Evolutionary conservation across 495 filamentous ascomycete genomes (phyloP).

Genomic region (Talaromyces ruber): DNA sequence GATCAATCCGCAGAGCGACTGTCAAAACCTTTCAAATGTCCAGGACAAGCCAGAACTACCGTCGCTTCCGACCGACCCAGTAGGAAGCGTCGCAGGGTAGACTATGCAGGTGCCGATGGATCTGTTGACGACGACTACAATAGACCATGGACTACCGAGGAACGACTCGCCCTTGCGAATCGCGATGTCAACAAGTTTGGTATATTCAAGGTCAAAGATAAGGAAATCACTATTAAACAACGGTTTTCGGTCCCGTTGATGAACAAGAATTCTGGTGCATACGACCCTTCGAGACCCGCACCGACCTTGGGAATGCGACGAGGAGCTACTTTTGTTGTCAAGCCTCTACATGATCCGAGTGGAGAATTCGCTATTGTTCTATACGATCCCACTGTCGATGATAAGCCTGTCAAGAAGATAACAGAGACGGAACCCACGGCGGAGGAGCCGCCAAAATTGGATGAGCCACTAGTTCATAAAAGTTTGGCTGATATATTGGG

Average conservation of each 20-base stretch:
- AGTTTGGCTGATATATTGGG: slow-evolving; percentile 94
- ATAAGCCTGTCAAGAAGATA: slow-evolving; percentile 44
- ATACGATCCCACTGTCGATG: slow-evolving; percentile 91
- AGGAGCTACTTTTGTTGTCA: slow-evolving; percentile 79
- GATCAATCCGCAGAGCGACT: slow-evolving; percentile 60
- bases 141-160: slow-evolving; percentile 82
- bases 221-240: slow-evolving; percentile 67
- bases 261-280: slow-evolving; percentile 64
- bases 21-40: slow-evolving; percentile 86
- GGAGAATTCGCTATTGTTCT: slow-evolving; percentile 96
- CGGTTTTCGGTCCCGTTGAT: slow-evolving; percentile 81
- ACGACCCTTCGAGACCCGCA: slow-evolving; percentile 70
- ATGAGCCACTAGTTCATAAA: slow-evolving; percentile 81
- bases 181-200: slow-evolving; percentile 85
- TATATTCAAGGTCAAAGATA: slow-evolving; percentile 84
- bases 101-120: slow-evolving; percentile 78
- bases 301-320: slow-evolving; percentile 80
- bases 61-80: slow-evolving; percentile 73
- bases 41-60: slow-evolving; percentile 64
- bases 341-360: slow-evolving; percentile 86
- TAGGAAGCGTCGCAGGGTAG: slow-evolving; percentile 81
- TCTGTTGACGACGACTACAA: slow-evolving; percentile 55
- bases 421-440: slow-evolving; percentile 43
- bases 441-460: slow-evolving; percentile 48
- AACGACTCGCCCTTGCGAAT: slow-evolving; percentile 76